Evolutionary conservation across 163 green algal genomes (phyloP).

Genomic region (Chloroidium sp.): DNA sequence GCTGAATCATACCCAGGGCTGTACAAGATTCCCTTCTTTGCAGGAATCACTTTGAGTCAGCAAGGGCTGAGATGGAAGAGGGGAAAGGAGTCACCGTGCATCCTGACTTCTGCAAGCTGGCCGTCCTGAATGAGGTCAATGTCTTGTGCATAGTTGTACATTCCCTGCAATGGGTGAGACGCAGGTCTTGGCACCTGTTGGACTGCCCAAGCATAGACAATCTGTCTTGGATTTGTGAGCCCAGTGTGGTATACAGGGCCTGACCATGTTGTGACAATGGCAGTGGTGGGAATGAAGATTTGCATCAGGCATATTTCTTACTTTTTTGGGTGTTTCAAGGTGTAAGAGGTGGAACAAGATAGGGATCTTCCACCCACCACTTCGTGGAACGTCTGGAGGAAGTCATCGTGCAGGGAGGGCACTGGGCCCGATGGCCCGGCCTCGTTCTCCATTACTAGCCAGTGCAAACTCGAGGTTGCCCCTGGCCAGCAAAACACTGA

Average conservation of each 20-base stretch:
- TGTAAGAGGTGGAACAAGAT: too few species aligned
- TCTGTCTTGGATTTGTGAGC: background rate
- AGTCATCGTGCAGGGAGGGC: conserved; percentile 19
- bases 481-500: too few species aligned
- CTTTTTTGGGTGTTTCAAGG: too few species aligned
- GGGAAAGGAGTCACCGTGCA: conserved; percentile 3
- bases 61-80: background rate
- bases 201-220: background rate
- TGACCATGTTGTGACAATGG: background rate
- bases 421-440: background rate
- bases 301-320: background rate
- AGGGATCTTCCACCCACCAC: conserved; percentile 12
- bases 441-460: background rate
- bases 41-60: background rate
- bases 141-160: conserved; percentile 19
- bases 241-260: background rate
- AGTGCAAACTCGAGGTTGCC: too few species aligned
- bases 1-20: background rate
- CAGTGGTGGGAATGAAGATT: background rate
- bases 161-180: conserved; percentile 17
- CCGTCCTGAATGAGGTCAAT: conserved; percentile 25
- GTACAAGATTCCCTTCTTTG: background rate
- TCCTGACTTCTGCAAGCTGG: conserved; percentile 12
- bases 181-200: too few species aligned
- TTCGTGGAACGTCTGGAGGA: conserved; percentile 24